These are phyloP conservation scores for Fusarium sp. DNA, from an alignment of 2,329 filamentous ascomycete species.

Conservation along the genomic window DNA sequence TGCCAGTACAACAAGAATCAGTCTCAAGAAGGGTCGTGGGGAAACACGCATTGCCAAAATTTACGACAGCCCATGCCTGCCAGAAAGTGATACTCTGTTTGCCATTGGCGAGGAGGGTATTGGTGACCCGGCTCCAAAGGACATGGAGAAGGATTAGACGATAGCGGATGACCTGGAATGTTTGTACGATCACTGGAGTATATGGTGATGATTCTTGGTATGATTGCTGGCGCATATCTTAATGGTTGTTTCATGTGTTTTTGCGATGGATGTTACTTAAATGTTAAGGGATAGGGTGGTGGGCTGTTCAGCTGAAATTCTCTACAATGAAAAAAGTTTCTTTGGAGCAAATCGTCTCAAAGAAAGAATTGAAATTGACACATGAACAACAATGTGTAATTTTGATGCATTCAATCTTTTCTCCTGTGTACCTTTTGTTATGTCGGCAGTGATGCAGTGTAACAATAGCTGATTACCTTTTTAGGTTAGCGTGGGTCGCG, in stretches of 20 bases:
- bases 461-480: conserved; percentile 46
- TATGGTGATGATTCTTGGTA: conserved; percentile 36
- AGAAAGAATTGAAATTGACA: not conserved
- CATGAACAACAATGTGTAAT: not conserved
- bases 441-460: not conserved
- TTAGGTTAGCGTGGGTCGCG: conserved; percentile 48
- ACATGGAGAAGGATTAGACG: conserved; percentile 80
- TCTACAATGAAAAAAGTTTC: not conserved
- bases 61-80: conserved; percentile 96
- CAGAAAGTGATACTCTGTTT: conserved; percentile 95
- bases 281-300: not conserved
- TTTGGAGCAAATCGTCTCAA: not conserved
- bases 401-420: not conserved
- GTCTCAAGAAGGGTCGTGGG: conserved; percentile 91
- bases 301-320: not conserved
- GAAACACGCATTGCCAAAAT: conserved; percentile 99
- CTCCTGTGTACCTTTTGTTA: not conserved
- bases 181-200: conserved; percentile 31
- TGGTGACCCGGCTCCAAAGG: conserved; percentile 93
- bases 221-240: conserved; percentile 45
- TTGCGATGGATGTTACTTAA: not conserved
- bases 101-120: conserved; percentile 98
- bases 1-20: conserved; percentile 92
- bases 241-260: conserved; percentile 12
- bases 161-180: conserved; percentile 6